phyloP scores from a whole-genome alignment of 2,329 filamentous ascomycete genomes.

The Falciphora oryzae region DNA sequence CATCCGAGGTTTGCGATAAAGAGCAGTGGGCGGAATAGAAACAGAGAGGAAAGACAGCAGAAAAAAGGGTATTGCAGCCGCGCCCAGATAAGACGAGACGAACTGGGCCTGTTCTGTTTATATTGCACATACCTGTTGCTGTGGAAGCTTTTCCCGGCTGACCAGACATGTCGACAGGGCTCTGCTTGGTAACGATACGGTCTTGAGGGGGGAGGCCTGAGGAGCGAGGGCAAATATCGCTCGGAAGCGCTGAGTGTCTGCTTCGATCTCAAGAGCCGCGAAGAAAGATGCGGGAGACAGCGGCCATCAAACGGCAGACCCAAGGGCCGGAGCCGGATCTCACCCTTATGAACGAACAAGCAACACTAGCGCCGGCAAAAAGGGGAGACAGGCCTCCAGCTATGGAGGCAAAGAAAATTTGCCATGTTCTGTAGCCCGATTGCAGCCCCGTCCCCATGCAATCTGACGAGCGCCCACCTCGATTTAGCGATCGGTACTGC shows the following conservation, averaged over 20 bases:
- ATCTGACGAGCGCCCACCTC: not conserved
- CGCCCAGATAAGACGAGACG: not conserved
- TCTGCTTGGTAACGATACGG: not conserved
- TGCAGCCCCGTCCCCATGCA: not conserved
- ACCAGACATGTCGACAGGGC: conserved; percentile 4
- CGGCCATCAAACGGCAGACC: not conserved
- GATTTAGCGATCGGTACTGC: not conserved
- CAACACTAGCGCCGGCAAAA: not conserved
- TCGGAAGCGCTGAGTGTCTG: not conserved
- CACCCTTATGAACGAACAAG: not conserved
- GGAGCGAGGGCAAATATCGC: not conserved
- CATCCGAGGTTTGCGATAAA: not conserved
- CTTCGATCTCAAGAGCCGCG: not conserved
- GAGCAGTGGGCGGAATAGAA: not conserved
- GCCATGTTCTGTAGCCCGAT: not conserved
- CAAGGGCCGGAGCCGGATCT: not conserved
- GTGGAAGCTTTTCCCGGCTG: conserved; percentile 9
- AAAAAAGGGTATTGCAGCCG: not conserved
- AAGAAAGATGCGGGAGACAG: not conserved
- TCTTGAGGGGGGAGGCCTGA: not conserved
- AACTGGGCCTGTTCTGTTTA: not conserved
- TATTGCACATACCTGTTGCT: conserved; percentile 2
- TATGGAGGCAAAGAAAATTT: not conserved
- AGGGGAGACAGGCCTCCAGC: not conserved
- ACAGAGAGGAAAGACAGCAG: not conserved